Evolutionary conservation across 805 yeast genomes (phyloP), one percentile per base, ranked within the genome.

Genomic region (Peterozyma xylosa): DNA sequence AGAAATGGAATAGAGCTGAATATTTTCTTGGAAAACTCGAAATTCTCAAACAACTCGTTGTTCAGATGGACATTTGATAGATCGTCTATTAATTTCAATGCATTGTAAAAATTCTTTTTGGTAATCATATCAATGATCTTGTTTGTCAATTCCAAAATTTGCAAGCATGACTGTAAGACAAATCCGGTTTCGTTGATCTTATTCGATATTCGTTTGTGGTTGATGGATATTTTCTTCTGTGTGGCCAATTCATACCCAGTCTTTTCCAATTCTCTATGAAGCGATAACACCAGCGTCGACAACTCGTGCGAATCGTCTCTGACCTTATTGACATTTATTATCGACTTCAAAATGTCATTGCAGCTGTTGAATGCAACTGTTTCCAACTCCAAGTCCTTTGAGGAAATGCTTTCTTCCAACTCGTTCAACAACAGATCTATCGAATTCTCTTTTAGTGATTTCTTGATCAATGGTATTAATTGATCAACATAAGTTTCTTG

Each of bases 71-170:
- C 69, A 45, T 74, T 75, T 35, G 81, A 79, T 49, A 91, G 67
- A 54, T 82, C 88, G 47, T 88, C 90, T 42, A 89, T 66, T 51
- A 84, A 77, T 59, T 88, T 87, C 53, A 93, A 74, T 0, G 97
- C 97, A 47, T 85, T 85, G 59, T 87, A 90, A 53, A 86, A 86
- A 52, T 82, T 80, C 53, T 80, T 79, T 47, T 78, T 79, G 42
- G 80, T 76, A 48, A 88, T 83, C 56, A 90, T 67, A 35, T 86
- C 90, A 57, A 88, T 87, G 40, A 89, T 86, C 54, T 81, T 85
- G 62, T 89, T 90, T 13, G 95, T 85, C 52, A 85, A 74, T 55
- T 90, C 96, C 44, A 91, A 70, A 9, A 90, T 90, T 50, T 84
- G 88, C 18, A 90, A 68, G 51, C 95, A 84, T 41, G 80, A 71